Base-by-base conservation (phyloP, 2,329 filamentous ascomycete species). In the Onygenales sp. region DNA sequence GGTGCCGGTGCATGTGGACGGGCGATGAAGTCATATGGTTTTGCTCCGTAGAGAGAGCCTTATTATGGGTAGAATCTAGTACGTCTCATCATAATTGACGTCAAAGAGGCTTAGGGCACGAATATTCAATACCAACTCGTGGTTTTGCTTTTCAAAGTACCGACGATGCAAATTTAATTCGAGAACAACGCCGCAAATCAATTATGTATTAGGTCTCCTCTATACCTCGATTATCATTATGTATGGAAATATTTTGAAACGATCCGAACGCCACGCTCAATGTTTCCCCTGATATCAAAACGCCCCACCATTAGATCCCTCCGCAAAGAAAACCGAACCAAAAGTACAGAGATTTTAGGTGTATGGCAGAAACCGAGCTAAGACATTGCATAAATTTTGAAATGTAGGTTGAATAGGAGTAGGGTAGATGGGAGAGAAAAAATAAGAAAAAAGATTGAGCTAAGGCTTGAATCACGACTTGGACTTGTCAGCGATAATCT, bases 401-500 rank as follows among this genome's bases (percentile, higher is more conserved):
- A 47, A 47, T 34, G 32, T 27, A 27, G 21, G 21, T 27, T 27
- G 13, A 21, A 36, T 34, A 32, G 17, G 32, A 47, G 9, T 47
- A 47, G 44, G n/a, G 32, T n/a, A 47, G 27, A 54, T 56, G 17
- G 44, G 32, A 2, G 4, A 17, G 14, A 2, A 32, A 32, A 34
- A 36, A 10, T 13, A 34, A 47, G 32, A 4, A 36, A 10, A 46
- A 36, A 36, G 4, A 36, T 27, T 4, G 21, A 13, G 13, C 10
- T 4, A 47, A 13, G 44, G 11, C n/a, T 47, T 14, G 7, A 14
- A 47, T 56, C 55, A 63, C 32, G 59, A 52, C 47, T 68, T 69
- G 6, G 65, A 62, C 11, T 67, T 68, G 53, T 73, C 70, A 6
- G 69, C 67, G 21, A 73, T 67, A 32, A 72, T 65, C 44, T 64